Base-by-base conservation (phyloP, 176 grass and related monocot species). In the Stipa capillata region DNA sequence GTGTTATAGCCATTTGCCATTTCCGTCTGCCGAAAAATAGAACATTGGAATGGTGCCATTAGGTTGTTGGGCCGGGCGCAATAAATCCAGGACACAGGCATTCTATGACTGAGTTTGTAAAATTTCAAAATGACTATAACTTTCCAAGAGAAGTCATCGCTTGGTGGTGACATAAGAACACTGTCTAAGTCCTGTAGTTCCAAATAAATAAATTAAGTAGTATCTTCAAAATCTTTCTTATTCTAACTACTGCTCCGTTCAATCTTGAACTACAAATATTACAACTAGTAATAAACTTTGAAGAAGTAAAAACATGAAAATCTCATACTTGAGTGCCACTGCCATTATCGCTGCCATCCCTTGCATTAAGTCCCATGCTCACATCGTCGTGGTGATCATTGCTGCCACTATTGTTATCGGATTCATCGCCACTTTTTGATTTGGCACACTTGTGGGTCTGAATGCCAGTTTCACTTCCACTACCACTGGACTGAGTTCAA, bases 391-490 rank as follows among this genome's bases (percentile, higher is more conserved):
- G 79, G 32, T 85, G 77, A 20, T 76, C 65, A 48, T 77, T 97
- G 82, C 89, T 97, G 59, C 78, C 74, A 21, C 67, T 91, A 34
- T 91, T 82, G 39, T 90, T 81, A 24, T 82, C 57, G 21, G 87
- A 93, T 64, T 90, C 85, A 20, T 92, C 67, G 1, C 51, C 70
- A 48, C 82, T 73, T 37, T 90, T 92, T 55, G 82, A 84, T 81
- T 94, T 92, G 33, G 57, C 40, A 69, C 72, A 79, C 48, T 91
- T 97, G 17, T 87, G 91, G 10, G 82, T 93, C 87, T 89, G 94
- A 69, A 90, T 94, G 27, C 86, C 94, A 89, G 91, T 97, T 89
- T 91, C 91, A 51, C 94, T 97, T 60, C 90, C 90, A 83, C 94
- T 93, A n/a, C 86, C 91, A 72, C 91, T 92, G 27, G 91, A 92